Evolutionary conservation across 2,329 filamentous ascomycete genomes (phyloP).

Genomic region (Neodidymelliopsis sp.): DNA sequence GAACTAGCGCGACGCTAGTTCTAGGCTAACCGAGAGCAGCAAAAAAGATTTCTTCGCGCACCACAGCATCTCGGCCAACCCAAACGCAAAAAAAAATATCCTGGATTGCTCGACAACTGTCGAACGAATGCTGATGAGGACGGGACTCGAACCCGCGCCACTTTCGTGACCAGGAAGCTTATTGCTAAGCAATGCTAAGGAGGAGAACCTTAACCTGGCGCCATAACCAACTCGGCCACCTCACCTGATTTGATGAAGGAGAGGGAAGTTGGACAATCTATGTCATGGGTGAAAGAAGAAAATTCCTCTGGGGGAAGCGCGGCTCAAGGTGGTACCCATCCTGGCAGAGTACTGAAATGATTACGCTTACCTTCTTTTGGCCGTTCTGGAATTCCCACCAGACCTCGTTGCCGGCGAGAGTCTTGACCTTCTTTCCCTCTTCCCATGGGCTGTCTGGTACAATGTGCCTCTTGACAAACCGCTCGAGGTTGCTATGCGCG

Average conservation of each 20-base stretch:
- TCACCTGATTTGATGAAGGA: slow-evolving; percentile 23
- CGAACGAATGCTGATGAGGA: slow-evolving; percentile 50
- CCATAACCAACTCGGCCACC: slow-evolving; percentile 42
- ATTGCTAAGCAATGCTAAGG: slow-evolving; percentile 25
- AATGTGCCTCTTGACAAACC: slow-evolving; percentile 88
- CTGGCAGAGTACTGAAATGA: neutral
- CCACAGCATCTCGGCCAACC: neutral
- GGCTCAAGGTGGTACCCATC: too few species aligned
- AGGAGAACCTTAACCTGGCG: slow-evolving; percentile 41
- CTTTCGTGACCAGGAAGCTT: slow-evolving; percentile 49
- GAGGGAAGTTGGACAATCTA: neutral
- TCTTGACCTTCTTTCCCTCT: slow-evolving; percentile 70
- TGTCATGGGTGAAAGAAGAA: neutral
- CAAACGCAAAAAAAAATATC: slow-evolving; percentile 32
- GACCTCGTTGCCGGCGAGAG: slow-evolving; percentile 72
- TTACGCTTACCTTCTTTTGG: slow-evolving; percentile 66
- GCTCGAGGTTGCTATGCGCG: slow-evolving; percentile 76
- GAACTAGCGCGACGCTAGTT: too few species aligned
- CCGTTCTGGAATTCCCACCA: slow-evolving; percentile 83
- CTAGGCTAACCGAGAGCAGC: too few species aligned
- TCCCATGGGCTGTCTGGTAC: slow-evolving; percentile 78
- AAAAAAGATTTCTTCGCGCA: too few species aligned
- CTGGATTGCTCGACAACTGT: slow-evolving; percentile 29
- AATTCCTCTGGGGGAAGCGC: too few species aligned
- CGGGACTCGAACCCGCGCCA: slow-evolving; percentile 52